A percentile compares a stretch with the other conserved stretches of the same genome.
Conservation (phyloP, 2,329 filamentous ascomycete species). For the Verruconis gallopava region DNA sequence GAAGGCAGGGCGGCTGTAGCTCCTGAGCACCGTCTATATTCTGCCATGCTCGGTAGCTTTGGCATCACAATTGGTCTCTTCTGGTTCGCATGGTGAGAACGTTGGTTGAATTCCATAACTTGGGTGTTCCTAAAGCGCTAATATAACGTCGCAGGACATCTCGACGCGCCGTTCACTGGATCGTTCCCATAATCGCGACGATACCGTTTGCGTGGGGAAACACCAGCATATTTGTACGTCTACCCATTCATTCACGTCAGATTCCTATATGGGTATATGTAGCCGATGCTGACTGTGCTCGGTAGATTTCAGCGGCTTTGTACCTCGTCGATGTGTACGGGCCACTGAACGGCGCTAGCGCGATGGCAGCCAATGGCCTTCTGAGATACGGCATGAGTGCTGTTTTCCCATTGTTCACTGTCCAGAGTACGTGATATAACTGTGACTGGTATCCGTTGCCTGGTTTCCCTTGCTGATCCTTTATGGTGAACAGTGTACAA, state of each 20-base stretch:
- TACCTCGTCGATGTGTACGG: slow-evolving; percentile 47
- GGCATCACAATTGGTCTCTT: slow-evolving; percentile 23
- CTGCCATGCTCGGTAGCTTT: slow-evolving; percentile 23
- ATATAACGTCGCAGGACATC: no score
- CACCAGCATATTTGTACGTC: slow-evolving; percentile 21
- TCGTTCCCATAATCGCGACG: slow-evolving; percentile 23
- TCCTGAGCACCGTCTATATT: slow-evolving; percentile 24
- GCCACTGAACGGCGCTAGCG: slow-evolving; percentile 42
- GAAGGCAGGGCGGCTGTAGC: slow-evolving; percentile 16
- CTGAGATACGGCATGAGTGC: slow-evolving; percentile 43
- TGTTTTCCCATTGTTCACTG: slow-evolving; percentile 47
- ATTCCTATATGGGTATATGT: no score
- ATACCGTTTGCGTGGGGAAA: slow-evolving; percentile 18
- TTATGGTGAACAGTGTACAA: slow-evolving; percentile 19
- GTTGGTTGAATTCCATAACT: no score
- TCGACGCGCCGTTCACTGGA: slow-evolving; percentile 24
- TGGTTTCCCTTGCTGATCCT: no score
- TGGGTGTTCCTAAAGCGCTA: no score
- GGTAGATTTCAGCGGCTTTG: slow-evolving; percentile 17
- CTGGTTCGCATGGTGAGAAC: slow-evolving; percentile 30
- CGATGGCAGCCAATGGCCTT: slow-evolving; percentile 46
- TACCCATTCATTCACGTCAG: neutral
- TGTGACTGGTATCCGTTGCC: no score
- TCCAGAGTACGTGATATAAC: slow-evolving; percentile 37
- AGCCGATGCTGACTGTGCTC: slow-evolving; percentile 3